Percentiles rank a stretch among this genome's conserved stretches.
Evolutionary conservation across 2,329 filamentous ascomycete genomes (phyloP).

Genomic region (Paramyrothecium roridum): DNA sequence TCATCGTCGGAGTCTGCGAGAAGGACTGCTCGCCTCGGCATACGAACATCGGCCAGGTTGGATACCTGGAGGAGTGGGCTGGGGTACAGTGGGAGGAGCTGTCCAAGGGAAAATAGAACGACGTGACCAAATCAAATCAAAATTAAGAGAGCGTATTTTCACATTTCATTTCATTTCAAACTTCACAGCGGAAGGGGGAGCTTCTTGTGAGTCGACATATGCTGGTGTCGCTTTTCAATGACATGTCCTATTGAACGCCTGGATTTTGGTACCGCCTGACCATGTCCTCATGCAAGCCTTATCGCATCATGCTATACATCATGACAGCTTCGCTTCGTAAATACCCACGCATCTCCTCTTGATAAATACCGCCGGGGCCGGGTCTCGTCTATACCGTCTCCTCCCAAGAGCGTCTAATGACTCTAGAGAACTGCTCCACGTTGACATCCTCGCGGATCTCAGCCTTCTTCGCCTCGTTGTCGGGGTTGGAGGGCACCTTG

Average conservation of each 20-base stretch:
- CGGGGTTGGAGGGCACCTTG: constrained; percentile 84
- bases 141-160: not conserved
- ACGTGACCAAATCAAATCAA: constrained; percentile 6
- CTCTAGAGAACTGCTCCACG: constrained; percentile 78
- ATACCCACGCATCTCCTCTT: constrained; percentile 14
- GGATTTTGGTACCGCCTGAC: constrained; percentile 24
- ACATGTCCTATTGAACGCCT: constrained; percentile 34
- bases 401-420: constrained; percentile 84
- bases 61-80: constrained; percentile 93
- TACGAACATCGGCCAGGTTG: constrained; percentile 59
- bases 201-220: constrained; percentile 19
- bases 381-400: constrained; percentile 41
- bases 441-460: constrained; percentile 95
- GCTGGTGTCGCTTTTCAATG: constrained; percentile 29
- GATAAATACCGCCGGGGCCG: constrained; percentile 5
- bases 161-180: not conserved
- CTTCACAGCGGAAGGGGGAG: not conserved
- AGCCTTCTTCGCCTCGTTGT: constrained; percentile 95
- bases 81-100: constrained; percentile 97
- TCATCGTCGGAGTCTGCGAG: constrained; percentile 82
- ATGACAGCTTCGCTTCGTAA: constrained; percentile 21
- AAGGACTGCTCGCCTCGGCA: constrained; percentile 68
- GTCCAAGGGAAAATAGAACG: constrained; percentile 29
- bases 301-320: constrained; percentile 21
- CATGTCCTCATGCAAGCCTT: constrained; percentile 25